Percentiles rank a stretch among this genome's conserved stretches.
phyloP scores from a whole-genome alignment of 768 basidiomycete species.

The Atractiella rhizophila region DNA sequence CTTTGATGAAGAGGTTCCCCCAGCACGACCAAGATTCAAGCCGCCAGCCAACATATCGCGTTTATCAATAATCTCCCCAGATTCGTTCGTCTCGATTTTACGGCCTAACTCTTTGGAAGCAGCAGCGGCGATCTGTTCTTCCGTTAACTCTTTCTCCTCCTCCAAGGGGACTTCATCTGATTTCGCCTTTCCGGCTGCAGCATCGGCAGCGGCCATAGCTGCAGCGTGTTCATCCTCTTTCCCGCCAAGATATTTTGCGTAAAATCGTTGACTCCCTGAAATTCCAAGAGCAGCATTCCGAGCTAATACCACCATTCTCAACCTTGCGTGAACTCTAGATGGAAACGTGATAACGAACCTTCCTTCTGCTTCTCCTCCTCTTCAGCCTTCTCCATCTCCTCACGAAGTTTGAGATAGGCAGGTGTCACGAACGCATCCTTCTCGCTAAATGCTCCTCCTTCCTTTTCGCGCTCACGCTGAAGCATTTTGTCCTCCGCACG shows the following conservation, averaged over 20 bases:
- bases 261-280: neutral
- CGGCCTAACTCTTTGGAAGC: slow-evolving; percentile 49
- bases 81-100: slow-evolving; percentile 79
- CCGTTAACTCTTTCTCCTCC: slow-evolving; percentile 27
- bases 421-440: slow-evolving; percentile 96
- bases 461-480: slow-evolving; percentile 68
- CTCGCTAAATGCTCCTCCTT: slow-evolving; percentile 78
- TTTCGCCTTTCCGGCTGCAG: slow-evolving; percentile 6
- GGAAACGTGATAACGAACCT: slow-evolving; percentile 29
- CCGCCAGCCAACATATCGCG: slow-evolving; percentile 75
- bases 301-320: neutral
- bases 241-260: slow-evolving; percentile 18
- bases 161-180: slow-evolving; percentile 15
- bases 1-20: slow-evolving; percentile 15
- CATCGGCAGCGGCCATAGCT: slow-evolving; percentile 21
- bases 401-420: slow-evolving; percentile 91
- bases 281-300: neutral
- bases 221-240: slow-evolving; percentile 38
- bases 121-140: slow-evolving; percentile 40
- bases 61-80: slow-evolving; percentile 90
- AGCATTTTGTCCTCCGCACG: slow-evolving; percentile 97
- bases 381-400: slow-evolving; percentile 63
- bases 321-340: neutral
- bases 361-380: slow-evolving; percentile 74
- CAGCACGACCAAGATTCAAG: slow-evolving; percentile 45